These are phyloP conservation scores for Colletotrichum theobromicola DNA, from an alignment of 2,329 filamentous ascomycete species.

Conservation along the genomic window DNA sequence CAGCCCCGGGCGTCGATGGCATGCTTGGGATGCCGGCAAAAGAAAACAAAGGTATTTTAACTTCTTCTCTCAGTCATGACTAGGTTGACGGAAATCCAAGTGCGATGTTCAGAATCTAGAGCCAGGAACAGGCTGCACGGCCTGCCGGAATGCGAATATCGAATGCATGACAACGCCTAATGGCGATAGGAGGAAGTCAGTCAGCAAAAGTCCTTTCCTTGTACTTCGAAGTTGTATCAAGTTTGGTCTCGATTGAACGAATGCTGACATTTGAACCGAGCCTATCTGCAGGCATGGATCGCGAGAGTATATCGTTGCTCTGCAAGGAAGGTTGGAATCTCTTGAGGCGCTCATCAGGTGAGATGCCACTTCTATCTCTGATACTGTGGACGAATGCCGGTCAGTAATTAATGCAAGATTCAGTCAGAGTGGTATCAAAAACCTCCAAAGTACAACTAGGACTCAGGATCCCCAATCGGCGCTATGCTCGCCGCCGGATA, in stretches of 20 bases:
- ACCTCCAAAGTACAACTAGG: neutral
- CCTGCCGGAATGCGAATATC: neutral
- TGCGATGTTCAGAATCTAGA: neutral
- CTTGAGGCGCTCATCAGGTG: neutral
- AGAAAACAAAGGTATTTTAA: neutral
- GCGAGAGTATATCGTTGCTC: neutral
- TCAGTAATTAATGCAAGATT: neutral
- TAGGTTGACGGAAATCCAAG: neutral
- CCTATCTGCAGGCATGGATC: neutral
- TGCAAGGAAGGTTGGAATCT: neutral
- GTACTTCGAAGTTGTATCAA: neutral
- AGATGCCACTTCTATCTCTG: neutral
- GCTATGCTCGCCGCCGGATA: neutral
- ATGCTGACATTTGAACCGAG: neutral
- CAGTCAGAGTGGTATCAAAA: neutral
- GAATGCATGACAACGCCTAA: neutral
- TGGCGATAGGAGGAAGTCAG: neutral
- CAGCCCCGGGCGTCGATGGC: neutral
- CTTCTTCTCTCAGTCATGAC: accelerated
- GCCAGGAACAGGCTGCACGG: neutral
- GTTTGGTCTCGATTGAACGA: neutral
- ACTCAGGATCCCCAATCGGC: neutral
- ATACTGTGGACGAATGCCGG: accelerated
- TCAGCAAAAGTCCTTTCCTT: neutral
- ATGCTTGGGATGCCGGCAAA: neutral